A percentile compares a stretch with the other conserved stretches of the same genome.
These are phyloP conservation scores for Monosporascus sp. DNA, from an alignment of 2,329 filamentous ascomycete genomes.

Conservation along the genomic window DNA sequence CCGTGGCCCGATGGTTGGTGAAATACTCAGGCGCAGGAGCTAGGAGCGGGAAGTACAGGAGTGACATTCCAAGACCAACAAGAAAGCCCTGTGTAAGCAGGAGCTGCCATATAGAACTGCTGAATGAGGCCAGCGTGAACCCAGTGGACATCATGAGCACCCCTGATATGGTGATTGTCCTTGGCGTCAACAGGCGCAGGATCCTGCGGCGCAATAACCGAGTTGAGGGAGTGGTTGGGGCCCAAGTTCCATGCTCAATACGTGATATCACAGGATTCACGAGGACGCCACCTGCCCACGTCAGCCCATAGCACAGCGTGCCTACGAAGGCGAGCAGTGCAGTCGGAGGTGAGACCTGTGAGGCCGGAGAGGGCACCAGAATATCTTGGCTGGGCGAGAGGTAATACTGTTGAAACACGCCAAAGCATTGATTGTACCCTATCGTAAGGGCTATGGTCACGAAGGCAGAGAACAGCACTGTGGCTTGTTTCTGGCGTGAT, in stretches of 20 bases:
- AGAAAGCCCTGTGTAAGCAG: slow-evolving; percentile 38
- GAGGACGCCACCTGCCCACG: slow-evolving; percentile 43
- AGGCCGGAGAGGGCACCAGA: slow-evolving; percentile 26
- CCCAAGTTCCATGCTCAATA: slow-evolving; percentile 28
- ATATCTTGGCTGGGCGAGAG: slow-evolving; percentile 34
- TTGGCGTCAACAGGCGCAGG: slow-evolving; percentile 21
- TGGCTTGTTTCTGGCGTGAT: slow-evolving; percentile 34
- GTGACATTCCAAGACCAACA: slow-evolving; percentile 36
- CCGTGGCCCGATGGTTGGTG: slow-evolving; percentile 37
- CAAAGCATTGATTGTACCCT: slow-evolving; percentile 43
- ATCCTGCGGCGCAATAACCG: slow-evolving; percentile 17
- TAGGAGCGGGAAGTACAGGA: slow-evolving; percentile 38
- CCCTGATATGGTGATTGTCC: slow-evolving; percentile 34
- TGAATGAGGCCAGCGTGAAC: slow-evolving; percentile 35
- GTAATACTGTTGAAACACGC: slow-evolving; percentile 45
- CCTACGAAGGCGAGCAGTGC: slow-evolving; percentile 43
- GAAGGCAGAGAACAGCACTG: slow-evolving; percentile 38
- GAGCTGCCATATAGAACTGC: slow-evolving; percentile 33
- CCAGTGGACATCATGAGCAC: slow-evolving; percentile 35
- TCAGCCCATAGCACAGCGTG: slow-evolving; percentile 41
- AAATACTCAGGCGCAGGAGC: slow-evolving; percentile 45
- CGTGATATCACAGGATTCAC: slow-evolving; percentile 43
- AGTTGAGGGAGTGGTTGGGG: slow-evolving; percentile 9
- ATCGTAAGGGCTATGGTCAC: slow-evolving; percentile 40
- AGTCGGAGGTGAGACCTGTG: slow-evolving; percentile 26